Evolutionary conservation across 2,329 filamentous ascomycete genomes (phyloP).

Genomic region (Aspergillus persii): DNA sequence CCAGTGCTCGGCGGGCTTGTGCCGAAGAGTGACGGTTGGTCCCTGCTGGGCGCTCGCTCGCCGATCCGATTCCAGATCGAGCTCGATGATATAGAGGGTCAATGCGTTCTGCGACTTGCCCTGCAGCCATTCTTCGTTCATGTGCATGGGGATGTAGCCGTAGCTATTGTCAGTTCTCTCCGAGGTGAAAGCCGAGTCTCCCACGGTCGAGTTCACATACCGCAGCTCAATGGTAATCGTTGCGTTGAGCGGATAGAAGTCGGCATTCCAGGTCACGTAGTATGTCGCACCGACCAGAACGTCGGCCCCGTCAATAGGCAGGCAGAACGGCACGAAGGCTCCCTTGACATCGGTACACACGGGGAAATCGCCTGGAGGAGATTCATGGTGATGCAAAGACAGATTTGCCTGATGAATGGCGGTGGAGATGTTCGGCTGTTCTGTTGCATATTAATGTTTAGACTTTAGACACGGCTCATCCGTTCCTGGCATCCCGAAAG

Average conservation of each 20-base stretch:
- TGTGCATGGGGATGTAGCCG: conserved; percentile 39
- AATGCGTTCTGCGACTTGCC: conserved; percentile 36
- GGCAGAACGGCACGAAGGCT: conserved; percentile 32
- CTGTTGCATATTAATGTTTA: not conserved
- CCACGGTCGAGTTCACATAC: conserved; percentile 33
- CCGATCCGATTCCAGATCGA: conserved; percentile 25
- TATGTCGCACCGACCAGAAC: conserved; percentile 40
- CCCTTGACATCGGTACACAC: conserved; percentile 27
- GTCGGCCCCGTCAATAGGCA: conserved; percentile 32
- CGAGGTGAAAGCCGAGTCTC: conserved; percentile 38
- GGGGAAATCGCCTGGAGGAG: conserved; percentile 27
- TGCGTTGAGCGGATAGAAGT: conserved; percentile 30
- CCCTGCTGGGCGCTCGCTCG: conserved; percentile 31
- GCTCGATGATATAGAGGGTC: conserved; percentile 36
- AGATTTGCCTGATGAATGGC: conserved; percentile 3
- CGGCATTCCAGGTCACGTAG: conserved; percentile 40
- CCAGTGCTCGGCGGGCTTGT: conserved; percentile 35
- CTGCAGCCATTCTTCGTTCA: conserved; percentile 42
- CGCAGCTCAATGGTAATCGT: conserved; percentile 32
- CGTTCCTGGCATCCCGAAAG: not conserved
- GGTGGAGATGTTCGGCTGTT: conserved; percentile 1
- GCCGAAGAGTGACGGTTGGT: conserved; percentile 35
- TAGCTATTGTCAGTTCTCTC: conserved; percentile 35
- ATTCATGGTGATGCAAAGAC: conserved; percentile 1
- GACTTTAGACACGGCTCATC: not conserved